These are phyloP conservation scores for Pyracantha coccinea DNA, from an alignment of 331 rosid species.

Conservation along the genomic window DNA sequence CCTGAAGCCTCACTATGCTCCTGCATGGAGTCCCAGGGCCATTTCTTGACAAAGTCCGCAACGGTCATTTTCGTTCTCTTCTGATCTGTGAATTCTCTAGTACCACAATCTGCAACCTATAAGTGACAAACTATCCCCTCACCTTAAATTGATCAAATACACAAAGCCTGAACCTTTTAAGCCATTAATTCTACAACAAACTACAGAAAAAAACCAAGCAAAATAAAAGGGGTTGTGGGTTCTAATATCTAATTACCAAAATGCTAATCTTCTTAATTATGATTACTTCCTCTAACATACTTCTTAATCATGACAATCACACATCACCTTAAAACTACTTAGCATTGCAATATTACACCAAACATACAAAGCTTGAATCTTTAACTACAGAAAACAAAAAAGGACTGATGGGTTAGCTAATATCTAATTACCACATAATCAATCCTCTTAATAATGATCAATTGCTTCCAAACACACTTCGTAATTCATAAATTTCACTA, in stretches of 20 bases:
- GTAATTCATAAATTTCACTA: not conserved
- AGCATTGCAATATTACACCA: not conserved
- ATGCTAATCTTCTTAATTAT: not conserved
- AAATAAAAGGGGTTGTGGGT: not conserved
- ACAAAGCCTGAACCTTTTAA: not conserved
- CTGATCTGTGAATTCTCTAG: conserved; percentile 84
- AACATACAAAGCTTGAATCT: not conserved
- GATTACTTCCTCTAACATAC: not conserved
- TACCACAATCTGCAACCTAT: conserved; percentile 83
- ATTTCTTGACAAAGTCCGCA: conserved; percentile 47
- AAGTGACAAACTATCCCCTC: not conserved
- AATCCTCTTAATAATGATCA: not conserved
- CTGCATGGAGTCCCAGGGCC: conserved; percentile 33
- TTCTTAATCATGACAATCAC: not conserved
- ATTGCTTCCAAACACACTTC: not conserved
- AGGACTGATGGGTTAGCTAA: not conserved
- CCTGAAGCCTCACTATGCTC: conserved; percentile 14
- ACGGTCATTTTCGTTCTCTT: conserved; percentile 68
- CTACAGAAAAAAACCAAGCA: not conserved
- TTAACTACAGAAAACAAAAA: not conserved
- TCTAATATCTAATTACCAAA: not conserved
- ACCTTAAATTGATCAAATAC: not conserved
- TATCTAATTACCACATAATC: not conserved
- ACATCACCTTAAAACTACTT: not conserved
- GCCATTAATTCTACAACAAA: not conserved